These are phyloP conservation scores for Fusarium duplospermum DNA, from an alignment of 2,329 filamentous ascomycete genomes.

Conservation along the genomic window DNA sequence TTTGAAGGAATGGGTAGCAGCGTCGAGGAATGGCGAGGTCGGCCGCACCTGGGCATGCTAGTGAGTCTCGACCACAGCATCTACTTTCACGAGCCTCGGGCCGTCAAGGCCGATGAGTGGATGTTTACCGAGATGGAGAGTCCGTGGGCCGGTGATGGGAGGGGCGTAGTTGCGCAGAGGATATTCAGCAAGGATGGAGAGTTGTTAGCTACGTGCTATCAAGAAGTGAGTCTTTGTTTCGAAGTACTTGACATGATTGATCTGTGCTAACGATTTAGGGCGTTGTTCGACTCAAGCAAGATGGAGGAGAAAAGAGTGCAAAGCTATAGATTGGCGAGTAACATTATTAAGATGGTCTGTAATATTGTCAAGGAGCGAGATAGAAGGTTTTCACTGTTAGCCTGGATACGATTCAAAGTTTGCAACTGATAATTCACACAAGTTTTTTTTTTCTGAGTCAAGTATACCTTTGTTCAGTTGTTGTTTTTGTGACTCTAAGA, in stretches of 20 bases:
- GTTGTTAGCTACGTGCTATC: conserved; percentile 81
- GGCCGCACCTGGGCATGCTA: conserved; percentile 82
- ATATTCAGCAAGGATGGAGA: conserved; percentile 79
- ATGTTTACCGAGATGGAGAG: conserved; percentile 84
- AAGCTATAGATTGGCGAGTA: conserved; percentile 45
- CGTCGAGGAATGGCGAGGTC: conserved; percentile 60
- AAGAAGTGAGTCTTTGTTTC: conserved; percentile 69
- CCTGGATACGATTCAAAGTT: background rate
- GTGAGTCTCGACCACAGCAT: conserved; percentile 82
- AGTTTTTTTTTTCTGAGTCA: background rate
- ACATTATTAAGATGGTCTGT: background rate
- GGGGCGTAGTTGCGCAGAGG: conserved; percentile 80
- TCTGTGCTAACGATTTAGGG: conserved; percentile 51
- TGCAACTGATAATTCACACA: background rate
- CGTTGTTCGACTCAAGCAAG: conserved; percentile 62
- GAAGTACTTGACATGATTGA: background rate
- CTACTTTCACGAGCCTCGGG: conserved; percentile 72
- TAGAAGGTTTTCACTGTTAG: background rate
- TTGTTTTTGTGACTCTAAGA: background rate
- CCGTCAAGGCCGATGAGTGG: conserved; percentile 76
- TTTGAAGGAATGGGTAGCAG: conserved; percentile 54
- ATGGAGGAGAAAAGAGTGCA: conserved; percentile 47
- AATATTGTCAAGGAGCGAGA: background rate
- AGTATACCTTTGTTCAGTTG: background rate
- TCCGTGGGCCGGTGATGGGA: conserved; percentile 82